Conservation (phyloP, 495 filamentous ascomycete species). For the Penicillium canescens region DNA sequence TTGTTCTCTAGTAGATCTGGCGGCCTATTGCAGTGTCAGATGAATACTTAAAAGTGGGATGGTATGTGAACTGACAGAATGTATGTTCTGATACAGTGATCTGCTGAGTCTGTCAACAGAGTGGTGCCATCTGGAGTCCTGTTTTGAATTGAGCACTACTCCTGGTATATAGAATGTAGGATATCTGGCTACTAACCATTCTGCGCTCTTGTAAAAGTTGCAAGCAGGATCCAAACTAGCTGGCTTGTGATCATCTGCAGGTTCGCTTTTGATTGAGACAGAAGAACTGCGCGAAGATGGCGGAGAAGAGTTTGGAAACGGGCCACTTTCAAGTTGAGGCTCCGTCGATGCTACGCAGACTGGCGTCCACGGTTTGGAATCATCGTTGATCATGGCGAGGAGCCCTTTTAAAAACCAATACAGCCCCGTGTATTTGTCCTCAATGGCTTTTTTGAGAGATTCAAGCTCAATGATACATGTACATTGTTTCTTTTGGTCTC, state of each 20-base stretch:
- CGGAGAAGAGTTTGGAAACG: background rate
- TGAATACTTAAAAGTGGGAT: background rate
- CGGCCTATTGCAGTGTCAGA: constrained; percentile 44
- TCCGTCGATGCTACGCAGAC: constrained; percentile 37
- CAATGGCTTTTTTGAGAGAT: background rate
- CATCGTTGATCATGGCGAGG: constrained; percentile 10
- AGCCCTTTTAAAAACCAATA: background rate
- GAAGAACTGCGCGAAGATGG: background rate
- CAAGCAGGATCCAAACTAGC: background rate
- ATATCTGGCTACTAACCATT: constrained; percentile 48
- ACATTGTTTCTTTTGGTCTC: no score
- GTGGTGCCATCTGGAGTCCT: constrained; percentile 83
- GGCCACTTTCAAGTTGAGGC: background rate
- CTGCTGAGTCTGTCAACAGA: constrained; percentile 70
- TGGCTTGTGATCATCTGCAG: background rate
- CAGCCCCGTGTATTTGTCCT: background rate
- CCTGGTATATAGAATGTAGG: background rate
- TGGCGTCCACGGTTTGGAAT: constrained; percentile 14
- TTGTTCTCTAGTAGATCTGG: constrained; percentile 64
- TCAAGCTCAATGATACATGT: no score
- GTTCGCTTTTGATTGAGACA: background rate
- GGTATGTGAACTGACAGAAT: constrained; percentile 53
- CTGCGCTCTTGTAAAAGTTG: constrained; percentile 59
- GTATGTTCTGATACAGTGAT: constrained; percentile 68
- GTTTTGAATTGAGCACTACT: background rate